These are phyloP conservation scores for Dothideomycetes sp. DNA, from an alignment of 2,329 filamentous ascomycete species.

Conservation along the genomic window DNA sequence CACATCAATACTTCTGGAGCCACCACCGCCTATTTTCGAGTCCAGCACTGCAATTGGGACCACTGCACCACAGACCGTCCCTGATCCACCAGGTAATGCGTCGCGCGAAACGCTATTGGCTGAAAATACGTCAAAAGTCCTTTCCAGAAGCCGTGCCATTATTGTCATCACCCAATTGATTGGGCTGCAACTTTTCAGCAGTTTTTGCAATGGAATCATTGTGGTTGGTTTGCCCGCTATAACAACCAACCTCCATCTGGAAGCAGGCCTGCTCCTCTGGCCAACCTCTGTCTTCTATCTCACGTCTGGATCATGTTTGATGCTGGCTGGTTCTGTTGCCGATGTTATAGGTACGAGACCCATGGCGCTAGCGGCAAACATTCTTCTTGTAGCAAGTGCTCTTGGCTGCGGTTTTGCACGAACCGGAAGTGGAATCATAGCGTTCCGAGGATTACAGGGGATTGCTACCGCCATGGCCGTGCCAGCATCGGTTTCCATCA, in stretches of 20 bases:
- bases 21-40: too few species aligned
- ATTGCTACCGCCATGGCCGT: slow-evolving; percentile 14
- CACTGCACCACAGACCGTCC: too few species aligned
- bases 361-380: slow-evolving; percentile 38
- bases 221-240: slow-evolving; percentile 19
- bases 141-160: slow-evolving; percentile 15
- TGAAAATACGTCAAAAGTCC: background rate
- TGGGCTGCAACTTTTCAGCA: slow-evolving; percentile 18
- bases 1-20: too few species aligned
- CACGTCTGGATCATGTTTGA: slow-evolving; percentile 40
- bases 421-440: slow-evolving; percentile 22
- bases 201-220: slow-evolving; percentile 19
- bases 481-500: slow-evolving; percentile 35
- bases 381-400: slow-evolving; percentile 29
- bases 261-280: slow-evolving; percentile 19
- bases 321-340: slow-evolving; percentile 41
- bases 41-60: too few species aligned
- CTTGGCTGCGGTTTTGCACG: slow-evolving; percentile 33
- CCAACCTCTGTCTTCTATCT: slow-evolving; percentile 29
- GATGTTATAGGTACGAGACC: slow-evolving; percentile 41
- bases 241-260: background rate
- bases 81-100: too few species aligned
- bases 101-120: background rate
- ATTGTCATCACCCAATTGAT: slow-evolving; percentile 17
- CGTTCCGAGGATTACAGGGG: slow-evolving; percentile 13